A percentile compares a stretch with the other conserved stretches of the same genome.
Evolutionary conservation across 2,329 filamentous ascomycete species (phyloP).

Genomic region (Trichoderma lentiforme): DNA sequence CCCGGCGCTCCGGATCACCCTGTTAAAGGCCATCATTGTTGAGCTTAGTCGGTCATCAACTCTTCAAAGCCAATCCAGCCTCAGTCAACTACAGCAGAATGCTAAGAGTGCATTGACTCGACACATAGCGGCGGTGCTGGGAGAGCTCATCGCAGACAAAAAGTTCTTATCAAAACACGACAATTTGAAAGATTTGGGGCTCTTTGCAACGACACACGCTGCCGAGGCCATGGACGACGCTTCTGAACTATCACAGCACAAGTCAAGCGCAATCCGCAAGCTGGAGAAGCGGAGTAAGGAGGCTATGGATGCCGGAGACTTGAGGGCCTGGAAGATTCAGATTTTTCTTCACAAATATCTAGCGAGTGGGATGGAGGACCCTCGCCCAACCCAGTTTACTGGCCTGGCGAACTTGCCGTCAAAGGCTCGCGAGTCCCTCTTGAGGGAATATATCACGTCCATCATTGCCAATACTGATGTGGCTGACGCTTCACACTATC

Average conservation of each 20-base stretch:
- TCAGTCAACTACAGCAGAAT: conserved; percentile 25
- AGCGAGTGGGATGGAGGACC: conserved; percentile 29
- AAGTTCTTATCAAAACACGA: conserved; percentile 28
- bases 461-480: conserved; percentile 34
- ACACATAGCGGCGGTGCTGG: conserved; percentile 27
- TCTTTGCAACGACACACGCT: conserved; percentile 36
- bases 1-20: conserved; percentile 33
- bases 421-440: conserved; percentile 31
- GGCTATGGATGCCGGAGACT: conserved; percentile 34
- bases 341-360: conserved; percentile 42
- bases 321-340: conserved; percentile 46
- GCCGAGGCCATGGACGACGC: conserved; percentile 26
- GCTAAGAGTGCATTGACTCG: conserved; percentile 30
- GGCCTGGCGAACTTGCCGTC: conserved; percentile 28
- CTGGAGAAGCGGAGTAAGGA: conserved; percentile 36
- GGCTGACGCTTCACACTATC: conserved; percentile 36
- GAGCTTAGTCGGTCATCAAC: conserved; percentile 30
- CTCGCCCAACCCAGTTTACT: conserved; percentile 35
- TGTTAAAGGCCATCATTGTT: conserved; percentile 35
- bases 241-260: conserved; percentile 25
- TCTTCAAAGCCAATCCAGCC: conserved; percentile 25
- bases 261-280: conserved; percentile 33
- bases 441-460: conserved; percentile 32
- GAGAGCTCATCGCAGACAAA: conserved; percentile 30
- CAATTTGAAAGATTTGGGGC: conserved; percentile 25